Conservation (phyloP, 768 basidiomycete species). For the Cystofilobasidium bisporidii region DNA sequence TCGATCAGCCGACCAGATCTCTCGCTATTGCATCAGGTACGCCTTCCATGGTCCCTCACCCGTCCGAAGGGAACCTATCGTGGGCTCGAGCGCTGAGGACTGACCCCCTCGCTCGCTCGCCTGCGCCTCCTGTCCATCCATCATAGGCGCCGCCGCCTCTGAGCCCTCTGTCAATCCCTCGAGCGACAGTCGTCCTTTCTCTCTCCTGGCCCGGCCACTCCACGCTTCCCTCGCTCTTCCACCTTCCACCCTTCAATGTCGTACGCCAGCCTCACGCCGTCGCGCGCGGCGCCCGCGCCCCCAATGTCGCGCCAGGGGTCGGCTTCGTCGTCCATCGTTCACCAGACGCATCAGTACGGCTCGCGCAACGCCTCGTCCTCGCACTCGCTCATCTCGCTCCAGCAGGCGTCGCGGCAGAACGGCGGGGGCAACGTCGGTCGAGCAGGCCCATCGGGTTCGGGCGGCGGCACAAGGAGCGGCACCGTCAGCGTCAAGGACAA, state of each 20-base stretch:
- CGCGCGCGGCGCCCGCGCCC: slow-evolving; percentile 26
- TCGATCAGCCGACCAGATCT: too few species aligned
- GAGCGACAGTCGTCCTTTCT: too few species aligned
- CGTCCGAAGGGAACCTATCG: too few species aligned
- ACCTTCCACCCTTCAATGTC: background rate
- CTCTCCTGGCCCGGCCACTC: too few species aligned
- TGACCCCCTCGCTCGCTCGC: too few species aligned
- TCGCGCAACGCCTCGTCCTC: slow-evolving; percentile 5
- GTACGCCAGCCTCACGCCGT: slow-evolving; percentile 15
- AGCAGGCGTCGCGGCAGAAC: slow-evolving; percentile 1
- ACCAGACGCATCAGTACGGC: background rate
- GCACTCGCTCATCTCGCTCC: background rate
- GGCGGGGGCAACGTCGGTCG: background rate
- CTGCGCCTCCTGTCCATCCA: too few species aligned
- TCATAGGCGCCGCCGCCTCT: too few species aligned
- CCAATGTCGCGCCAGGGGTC: slow-evolving; percentile 2
- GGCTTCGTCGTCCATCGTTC: background rate
- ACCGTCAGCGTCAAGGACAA: slow-evolving; percentile 78
- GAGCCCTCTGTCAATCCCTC: too few species aligned
- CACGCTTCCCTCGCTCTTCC: too few species aligned
- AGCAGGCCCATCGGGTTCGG: background rate
- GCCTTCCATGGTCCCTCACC: too few species aligned
- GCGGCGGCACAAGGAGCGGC: background rate
- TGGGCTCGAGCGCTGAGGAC: too few species aligned
- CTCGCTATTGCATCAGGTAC: too few species aligned